These are phyloP conservation scores for Thalassiosira delicatula DNA, from an alignment of 352 stramenopile species.

Conservation along the genomic window DNA sequence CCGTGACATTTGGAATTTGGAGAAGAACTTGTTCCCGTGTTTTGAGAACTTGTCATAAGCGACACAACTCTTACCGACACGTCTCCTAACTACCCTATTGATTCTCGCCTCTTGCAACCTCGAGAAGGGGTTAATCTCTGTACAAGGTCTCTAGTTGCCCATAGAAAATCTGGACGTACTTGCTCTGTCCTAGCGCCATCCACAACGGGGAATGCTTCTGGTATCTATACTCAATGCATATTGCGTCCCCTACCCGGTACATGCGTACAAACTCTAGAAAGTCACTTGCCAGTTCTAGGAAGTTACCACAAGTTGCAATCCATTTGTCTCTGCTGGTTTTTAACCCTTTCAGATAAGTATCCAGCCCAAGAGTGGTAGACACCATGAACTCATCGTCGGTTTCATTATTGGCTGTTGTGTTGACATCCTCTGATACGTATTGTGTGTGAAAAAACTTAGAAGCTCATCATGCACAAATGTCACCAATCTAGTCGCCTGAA, in stretches of 20 bases:
- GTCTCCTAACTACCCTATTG: neutral
- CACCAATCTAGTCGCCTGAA: constrained; percentile 6
- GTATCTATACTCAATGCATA: neutral
- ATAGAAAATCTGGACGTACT: no score
- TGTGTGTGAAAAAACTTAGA: neutral
- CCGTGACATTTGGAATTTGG: no score
- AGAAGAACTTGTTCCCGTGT: no score
- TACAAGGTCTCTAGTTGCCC: no score
- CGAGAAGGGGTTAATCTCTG: neutral
- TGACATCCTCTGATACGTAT: constrained; percentile 2
- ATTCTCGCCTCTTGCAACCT: neutral
- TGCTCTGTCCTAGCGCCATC: neutral
- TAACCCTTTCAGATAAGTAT: neutral
- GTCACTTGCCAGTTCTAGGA: neutral
- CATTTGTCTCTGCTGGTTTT: neutral
- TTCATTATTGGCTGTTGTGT: no score
- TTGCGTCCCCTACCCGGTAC: neutral
- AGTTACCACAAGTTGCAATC: neutral
- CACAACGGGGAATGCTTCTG: neutral
- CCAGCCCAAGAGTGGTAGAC: no score
- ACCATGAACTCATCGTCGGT: no score
- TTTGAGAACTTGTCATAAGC: no score
- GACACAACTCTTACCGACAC: no score
- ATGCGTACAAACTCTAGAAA: neutral
- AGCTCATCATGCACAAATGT: no score